Percentiles rank a stretch among this genome's conserved stretches.
Conservation (phyloP, 2,329 filamentous ascomycete genomes). For the Pseudocercospora fijiensis region DNA sequence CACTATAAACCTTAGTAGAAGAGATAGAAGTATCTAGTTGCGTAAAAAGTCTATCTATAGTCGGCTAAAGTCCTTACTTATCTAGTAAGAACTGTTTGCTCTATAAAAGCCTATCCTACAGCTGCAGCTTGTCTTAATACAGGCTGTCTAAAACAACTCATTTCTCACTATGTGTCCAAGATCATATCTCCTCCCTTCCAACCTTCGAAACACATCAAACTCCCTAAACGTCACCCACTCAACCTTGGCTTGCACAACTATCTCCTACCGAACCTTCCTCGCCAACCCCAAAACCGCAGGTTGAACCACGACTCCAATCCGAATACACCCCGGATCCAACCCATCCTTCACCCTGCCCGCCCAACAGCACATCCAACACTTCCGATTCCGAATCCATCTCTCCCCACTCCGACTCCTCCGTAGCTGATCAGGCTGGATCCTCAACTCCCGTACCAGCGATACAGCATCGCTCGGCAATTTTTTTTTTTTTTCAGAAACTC, state of each 20-base stretch:
- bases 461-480: too few species aligned
- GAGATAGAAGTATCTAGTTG: background rate
- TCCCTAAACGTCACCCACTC: background rate
- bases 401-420: background rate
- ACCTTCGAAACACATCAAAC: background rate
- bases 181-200: background rate
- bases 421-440: background rate
- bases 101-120: background rate
- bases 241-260: background rate
- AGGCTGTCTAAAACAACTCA: constrained; percentile 5
- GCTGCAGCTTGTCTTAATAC: background rate
- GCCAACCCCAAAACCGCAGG: background rate
- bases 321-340: too few species aligned
- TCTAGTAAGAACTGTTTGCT: background rate
- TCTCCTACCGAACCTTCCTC: background rate
- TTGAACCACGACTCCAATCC: background rate
- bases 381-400: background rate
- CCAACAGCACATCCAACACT: background rate
- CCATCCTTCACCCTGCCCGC: background rate
- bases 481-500: too few species aligned
- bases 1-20: background rate
- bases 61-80: background rate
- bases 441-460: background rate
- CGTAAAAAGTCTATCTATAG: background rate
- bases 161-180: too few species aligned